These are phyloP conservation scores for Leccinum subgranulosum DNA, from an alignment of 768 basidiomycete species.

Conservation along the genomic window DNA sequence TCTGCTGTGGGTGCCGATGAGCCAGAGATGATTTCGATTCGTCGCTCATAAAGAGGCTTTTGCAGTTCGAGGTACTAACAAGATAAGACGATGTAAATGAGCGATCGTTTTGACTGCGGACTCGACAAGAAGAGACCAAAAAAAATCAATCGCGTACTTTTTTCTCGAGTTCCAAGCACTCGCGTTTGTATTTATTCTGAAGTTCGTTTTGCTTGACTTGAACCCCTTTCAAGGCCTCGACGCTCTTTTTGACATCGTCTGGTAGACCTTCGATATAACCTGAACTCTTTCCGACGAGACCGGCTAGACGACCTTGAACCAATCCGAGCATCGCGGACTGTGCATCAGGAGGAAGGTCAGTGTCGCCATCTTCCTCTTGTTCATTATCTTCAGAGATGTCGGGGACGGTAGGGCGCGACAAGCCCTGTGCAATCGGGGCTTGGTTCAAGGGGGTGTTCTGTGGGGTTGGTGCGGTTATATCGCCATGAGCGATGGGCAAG, in stretches of 20 bases:
- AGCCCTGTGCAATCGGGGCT: conserved; percentile 73
- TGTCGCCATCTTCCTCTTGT: conserved; percentile 57
- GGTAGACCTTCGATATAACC: conserved; percentile 94
- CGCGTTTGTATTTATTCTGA: conserved; percentile 89
- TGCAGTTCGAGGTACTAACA: conserved; percentile 69
- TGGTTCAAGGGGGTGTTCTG: conserved; percentile 88
- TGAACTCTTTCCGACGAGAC: conserved; percentile 85
- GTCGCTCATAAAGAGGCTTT: conserved; percentile 83
- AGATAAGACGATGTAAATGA: conserved; percentile 3
- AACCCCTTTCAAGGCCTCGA: conserved; percentile 92
- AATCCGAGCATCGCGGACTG: conserved; percentile 75
- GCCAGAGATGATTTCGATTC: conserved; percentile 81
- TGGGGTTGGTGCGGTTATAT: conserved; percentile 85
- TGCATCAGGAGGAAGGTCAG: conserved; percentile 40
- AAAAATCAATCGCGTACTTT: conserved; percentile 54
- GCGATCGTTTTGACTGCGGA: conserved; percentile 7
- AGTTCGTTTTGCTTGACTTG: conserved; percentile 89
- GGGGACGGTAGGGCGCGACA: conserved; percentile 86
- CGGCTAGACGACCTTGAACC: conserved; percentile 84
- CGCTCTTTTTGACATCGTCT: conserved; percentile 70
- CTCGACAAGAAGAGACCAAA: conserved; percentile 8
- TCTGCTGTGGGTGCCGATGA: conserved; percentile 66
- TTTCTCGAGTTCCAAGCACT: conserved; percentile 93
- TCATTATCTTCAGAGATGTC: conserved; percentile 84
- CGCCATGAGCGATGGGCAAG: conserved; percentile 57